These are phyloP conservation scores for Phytophthora syringae DNA, from an alignment of 352 stramenopile genomes.

Conservation along the genomic window DNA sequence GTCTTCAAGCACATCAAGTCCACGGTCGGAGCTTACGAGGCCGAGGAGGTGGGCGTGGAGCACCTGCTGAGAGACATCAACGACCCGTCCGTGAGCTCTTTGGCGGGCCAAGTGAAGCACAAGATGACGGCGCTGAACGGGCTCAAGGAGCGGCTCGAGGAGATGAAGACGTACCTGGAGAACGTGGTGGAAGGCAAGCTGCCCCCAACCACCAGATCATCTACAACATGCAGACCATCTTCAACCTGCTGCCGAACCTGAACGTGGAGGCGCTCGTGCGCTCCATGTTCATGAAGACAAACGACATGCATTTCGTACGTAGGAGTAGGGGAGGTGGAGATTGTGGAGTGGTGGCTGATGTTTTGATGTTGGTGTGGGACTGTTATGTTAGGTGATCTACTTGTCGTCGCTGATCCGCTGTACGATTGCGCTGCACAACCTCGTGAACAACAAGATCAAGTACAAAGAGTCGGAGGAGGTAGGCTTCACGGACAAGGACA, in stretches of 20 bases:
- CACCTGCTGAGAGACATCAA: slow-evolving; percentile 99
- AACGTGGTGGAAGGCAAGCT: slow-evolving; percentile 86
- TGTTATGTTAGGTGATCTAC: slow-evolving; percentile 92
- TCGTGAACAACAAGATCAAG: slow-evolving; percentile 99
- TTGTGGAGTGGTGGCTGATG: neutral
- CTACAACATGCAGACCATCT: slow-evolving; percentile 99
- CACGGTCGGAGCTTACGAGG: slow-evolving; percentile 95
- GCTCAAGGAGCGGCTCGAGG: slow-evolving; percentile 94
- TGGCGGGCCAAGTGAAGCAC: slow-evolving; percentile 98
- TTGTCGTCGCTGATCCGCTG: slow-evolving; percentile 97
- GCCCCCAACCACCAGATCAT: slow-evolving; percentile 94
- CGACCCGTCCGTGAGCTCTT: slow-evolving; percentile 97
- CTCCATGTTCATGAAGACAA: slow-evolving; percentile 99
- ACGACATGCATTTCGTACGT: slow-evolving; percentile 99
- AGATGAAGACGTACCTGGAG: slow-evolving; percentile 99
- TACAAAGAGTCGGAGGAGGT: slow-evolving; percentile 92
- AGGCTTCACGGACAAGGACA: slow-evolving; percentile 74
- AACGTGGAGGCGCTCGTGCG: slow-evolving; percentile 97
- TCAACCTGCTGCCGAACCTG: slow-evolving; percentile 99
- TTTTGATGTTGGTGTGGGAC: too few species aligned
- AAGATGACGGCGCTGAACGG: slow-evolving; percentile 97
- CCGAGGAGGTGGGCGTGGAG: slow-evolving; percentile 97
- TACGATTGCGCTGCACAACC: slow-evolving; percentile 98
- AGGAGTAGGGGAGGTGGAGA: neutral
- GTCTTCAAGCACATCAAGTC: slow-evolving; percentile 99